Base-by-base conservation (phyloP, 768 basidiomycete genomes). In the Roridomyces roridus region DNA sequence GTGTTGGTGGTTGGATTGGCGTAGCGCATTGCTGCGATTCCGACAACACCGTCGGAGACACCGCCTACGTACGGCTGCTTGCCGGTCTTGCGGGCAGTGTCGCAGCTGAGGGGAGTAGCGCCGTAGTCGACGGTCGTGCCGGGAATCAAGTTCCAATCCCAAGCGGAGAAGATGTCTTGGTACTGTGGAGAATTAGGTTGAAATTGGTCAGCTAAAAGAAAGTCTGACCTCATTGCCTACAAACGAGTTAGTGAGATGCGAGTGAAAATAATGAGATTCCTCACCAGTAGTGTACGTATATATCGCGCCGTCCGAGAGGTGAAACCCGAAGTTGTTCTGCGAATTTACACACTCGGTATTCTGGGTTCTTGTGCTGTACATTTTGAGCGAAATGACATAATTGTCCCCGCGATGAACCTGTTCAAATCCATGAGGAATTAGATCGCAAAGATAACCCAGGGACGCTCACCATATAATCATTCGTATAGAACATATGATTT, bases 61-160 rank as follows among this genome's bases (percentile, higher is more conserved):
- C 70, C 74, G 6, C 76, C 76, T 4, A 76, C 76, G 59, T 71
- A 74, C 4, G 61, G 42, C 39, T 69, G 64, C 8, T 63, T 65
- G 4, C 74, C 73, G 0, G 48, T 60, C 36, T 57, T 36, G 3
- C 54, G 40, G 5, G 66, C 58, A 28, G 56, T 60, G 1, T 20
- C 49, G 46, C 71, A 73, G 40, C 46, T 45, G 2, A 77, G 64
- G 2, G 67, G 62, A 1, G 75, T 76, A 2, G 48, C 65, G 18
- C 65, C 68, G 48, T 74, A 72, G 41, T 75, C 68, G 12, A 71
- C 67, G 0, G 75, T 77, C 15, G 66, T 74, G 1, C 83, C 83
- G 10, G 83, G 83, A 26, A 85, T 78, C 23, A 84, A 71, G 51
- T 84, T 81, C 83, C 83, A 85, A 61, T 85, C 81, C 83, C 83